A percentile compares a stretch with the other conserved stretches of the same genome.
Evolutionary conservation across 352 stramenopile species (phyloP).

Genomic region (Phytopythium montanum): DNA sequence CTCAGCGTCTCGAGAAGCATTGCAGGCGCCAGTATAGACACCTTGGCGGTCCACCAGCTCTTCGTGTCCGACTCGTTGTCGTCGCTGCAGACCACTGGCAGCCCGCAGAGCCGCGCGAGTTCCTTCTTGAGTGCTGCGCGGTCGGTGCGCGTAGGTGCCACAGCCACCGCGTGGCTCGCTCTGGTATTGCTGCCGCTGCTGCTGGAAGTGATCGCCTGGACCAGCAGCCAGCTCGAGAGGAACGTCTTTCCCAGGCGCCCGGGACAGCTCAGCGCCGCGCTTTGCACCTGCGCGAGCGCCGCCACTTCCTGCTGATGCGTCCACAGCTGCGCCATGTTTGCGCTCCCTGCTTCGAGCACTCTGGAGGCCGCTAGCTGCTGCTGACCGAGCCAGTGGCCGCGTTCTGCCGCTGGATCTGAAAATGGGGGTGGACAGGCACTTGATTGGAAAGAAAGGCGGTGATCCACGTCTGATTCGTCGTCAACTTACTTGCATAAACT

Average conservation of each 20-base stretch:
- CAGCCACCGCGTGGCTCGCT: slow-evolving; percentile 26
- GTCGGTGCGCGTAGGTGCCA: slow-evolving; percentile 29
- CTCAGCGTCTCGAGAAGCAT: slow-evolving; percentile 42
- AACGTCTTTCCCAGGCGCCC: slow-evolving; percentile 71
- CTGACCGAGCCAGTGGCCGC: not conserved
- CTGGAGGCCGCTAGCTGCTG: not conserved
- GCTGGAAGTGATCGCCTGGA: slow-evolving; percentile 21
- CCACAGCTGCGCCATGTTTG: slow-evolving; percentile 22
- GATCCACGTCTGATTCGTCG: no score
- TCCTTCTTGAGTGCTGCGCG: slow-evolving; percentile 30
- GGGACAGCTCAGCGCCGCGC: slow-evolving; percentile 56
- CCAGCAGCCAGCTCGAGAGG: slow-evolving; percentile 45
- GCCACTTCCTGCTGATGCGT: slow-evolving; percentile 72
- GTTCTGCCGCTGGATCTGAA: not conserved
- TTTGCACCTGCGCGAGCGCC: slow-evolving; percentile 54
- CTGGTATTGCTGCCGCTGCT: not conserved
- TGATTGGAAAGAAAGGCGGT: no score
- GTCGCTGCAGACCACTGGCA: slow-evolving; percentile 34
- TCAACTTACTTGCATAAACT: no score
- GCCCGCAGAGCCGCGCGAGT: slow-evolving; percentile 39
- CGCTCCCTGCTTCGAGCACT: not conserved
- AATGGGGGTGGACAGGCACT: no score
- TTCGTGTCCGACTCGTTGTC: not conserved
- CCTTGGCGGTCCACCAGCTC: slow-evolving; percentile 20
- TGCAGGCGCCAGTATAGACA: slow-evolving; percentile 46